Evolutionary conservation across 73 alveolate genomes (phyloP).

Genomic region (Effrenium voratum): DNA sequence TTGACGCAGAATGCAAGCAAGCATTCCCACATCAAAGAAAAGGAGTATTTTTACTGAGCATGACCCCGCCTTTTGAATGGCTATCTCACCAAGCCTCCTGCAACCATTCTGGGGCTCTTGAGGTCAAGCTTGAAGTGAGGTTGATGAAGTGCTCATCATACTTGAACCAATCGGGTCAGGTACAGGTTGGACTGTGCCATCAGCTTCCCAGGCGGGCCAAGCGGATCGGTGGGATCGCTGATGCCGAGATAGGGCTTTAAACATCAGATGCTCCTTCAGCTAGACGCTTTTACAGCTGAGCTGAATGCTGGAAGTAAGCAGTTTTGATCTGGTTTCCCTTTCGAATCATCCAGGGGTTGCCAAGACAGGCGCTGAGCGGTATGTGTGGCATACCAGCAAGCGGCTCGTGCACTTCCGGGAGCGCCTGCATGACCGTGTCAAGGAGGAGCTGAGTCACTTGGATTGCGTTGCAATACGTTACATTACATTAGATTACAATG

Average conservation of each 20-base stretch:
- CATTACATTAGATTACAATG: too few relatives aligned
- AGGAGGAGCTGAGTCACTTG: slow-evolving; percentile 58
- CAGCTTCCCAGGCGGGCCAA: slow-evolving; percentile 43
- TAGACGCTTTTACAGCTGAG: neutral
- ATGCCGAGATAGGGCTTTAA: neutral
- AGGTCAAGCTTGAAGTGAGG: neutral
- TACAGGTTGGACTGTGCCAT: slow-evolving; percentile 71
- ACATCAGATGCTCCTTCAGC: neutral
- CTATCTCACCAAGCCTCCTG: neutral
- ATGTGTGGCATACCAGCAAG: slow-evolving; percentile 43
- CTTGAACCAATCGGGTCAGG: neutral
- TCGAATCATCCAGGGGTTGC: neutral
- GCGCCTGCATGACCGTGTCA: slow-evolving; percentile 58
- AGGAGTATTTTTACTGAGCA: neutral
- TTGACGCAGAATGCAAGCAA: too few relatives aligned
- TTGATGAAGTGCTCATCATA: neutral
- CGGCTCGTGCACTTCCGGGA: slow-evolving; percentile 79
- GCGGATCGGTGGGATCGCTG: neutral
- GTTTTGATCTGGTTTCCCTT: neutral
- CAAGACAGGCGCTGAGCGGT: slow-evolving; percentile 27
- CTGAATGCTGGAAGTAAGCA: neutral
- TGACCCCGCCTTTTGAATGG: neutral
- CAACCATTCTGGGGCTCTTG: neutral
- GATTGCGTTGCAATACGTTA: neutral
- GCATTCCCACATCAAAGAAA: too few relatives aligned